Evolutionary conservation across 768 basidiomycete species (phyloP).

Genomic region (Termitomyces sp.): DNA sequence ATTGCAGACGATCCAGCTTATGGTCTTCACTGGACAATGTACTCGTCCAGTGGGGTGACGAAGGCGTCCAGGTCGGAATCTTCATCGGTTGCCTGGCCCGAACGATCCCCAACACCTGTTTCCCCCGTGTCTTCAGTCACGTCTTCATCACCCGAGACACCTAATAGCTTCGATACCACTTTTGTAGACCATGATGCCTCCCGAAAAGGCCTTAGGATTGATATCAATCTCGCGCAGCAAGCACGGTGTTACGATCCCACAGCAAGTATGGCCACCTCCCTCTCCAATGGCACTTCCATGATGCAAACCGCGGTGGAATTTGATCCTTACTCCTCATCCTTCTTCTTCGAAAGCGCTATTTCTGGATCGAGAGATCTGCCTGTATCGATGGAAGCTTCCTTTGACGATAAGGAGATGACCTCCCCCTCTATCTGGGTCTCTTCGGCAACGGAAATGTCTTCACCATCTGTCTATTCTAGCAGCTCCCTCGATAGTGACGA

Average conservation of each 20-base stretch:
- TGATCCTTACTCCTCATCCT: constrained; percentile 55
- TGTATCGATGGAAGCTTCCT: constrained; percentile 23
- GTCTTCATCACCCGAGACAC: constrained; percentile 56
- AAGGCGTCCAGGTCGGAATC: constrained; percentile 53
- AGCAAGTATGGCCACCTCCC: constrained; percentile 38
- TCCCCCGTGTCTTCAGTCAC: constrained; percentile 36
- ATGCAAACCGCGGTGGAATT: constrained; percentile 79
- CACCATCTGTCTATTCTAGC: constrained; percentile 42
- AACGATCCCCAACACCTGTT: constrained; percentile 42
- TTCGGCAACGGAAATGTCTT: constrained; percentile 42
- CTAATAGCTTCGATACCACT: constrained; percentile 44
- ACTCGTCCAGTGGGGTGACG: constrained; percentile 46
- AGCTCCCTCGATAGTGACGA: constrained; percentile 28
- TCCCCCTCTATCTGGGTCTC: constrained; percentile 48
- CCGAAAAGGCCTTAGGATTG: constrained; percentile 52
- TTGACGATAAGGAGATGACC: constrained; percentile 53
- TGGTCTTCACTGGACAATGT: constrained; percentile 36
- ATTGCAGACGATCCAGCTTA: constrained; percentile 36
- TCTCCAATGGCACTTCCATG: constrained; percentile 52
- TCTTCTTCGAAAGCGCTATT: constrained; percentile 45
- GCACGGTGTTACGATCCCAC: constrained; percentile 44
- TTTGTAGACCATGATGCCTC: constrained; percentile 34
- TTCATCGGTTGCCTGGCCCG: constrained; percentile 39
- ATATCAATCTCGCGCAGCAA: constrained; percentile 46
- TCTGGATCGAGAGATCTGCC: constrained; percentile 32